Conservation (phyloP, 129 eudicot genomes). For the Flaveria sonorensis region DNA sequence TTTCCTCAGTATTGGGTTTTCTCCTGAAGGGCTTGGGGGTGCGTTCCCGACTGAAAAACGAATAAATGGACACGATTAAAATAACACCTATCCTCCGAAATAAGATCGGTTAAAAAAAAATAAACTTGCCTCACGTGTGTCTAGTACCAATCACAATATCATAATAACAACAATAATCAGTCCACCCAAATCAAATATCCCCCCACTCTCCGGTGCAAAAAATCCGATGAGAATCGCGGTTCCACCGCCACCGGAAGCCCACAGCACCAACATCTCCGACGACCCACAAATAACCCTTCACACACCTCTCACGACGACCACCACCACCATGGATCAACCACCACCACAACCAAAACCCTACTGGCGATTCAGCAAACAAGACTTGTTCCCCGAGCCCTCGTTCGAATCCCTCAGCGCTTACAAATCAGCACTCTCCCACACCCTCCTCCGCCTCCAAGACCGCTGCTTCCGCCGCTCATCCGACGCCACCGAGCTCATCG, state of each 20-base stretch:
- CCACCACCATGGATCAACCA: conserved; percentile 21
- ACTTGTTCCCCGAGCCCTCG: conserved; percentile 75
- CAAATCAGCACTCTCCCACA: conserved; percentile 50
- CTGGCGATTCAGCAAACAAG: conserved; percentile 71
- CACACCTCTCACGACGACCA: conserved; percentile 26
- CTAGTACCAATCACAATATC: too few relatives aligned
- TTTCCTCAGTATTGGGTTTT: too few relatives aligned
- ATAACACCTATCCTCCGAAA: too few relatives aligned
- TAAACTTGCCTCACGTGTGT: too few relatives aligned
- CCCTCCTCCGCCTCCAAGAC: conserved; percentile 57
- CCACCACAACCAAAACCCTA: conserved; percentile 61
- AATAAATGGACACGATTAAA: too few relatives aligned
- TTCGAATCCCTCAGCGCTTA: conserved; percentile 55
- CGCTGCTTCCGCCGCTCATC: conserved; percentile 69
- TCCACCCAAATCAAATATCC: too few relatives aligned
- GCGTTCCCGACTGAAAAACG: too few relatives aligned
- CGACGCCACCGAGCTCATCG: conserved; percentile 55
- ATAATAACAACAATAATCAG: too few relatives aligned
- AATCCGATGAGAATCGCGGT: conserved; percentile 19
- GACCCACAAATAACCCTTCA: conserved; percentile 15
- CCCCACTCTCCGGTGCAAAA: conserved; percentile 10
- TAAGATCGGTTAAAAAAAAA: too few relatives aligned
- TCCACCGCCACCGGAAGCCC: conserved; percentile 19
- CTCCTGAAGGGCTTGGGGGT: too few relatives aligned
- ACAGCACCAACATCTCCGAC: neutral